Evolutionary conservation across 352 stramenopile genomes (phyloP), one percentile per base, ranked within the genome.

Genomic region (Globisporangium rhizosaccharum): DNA sequence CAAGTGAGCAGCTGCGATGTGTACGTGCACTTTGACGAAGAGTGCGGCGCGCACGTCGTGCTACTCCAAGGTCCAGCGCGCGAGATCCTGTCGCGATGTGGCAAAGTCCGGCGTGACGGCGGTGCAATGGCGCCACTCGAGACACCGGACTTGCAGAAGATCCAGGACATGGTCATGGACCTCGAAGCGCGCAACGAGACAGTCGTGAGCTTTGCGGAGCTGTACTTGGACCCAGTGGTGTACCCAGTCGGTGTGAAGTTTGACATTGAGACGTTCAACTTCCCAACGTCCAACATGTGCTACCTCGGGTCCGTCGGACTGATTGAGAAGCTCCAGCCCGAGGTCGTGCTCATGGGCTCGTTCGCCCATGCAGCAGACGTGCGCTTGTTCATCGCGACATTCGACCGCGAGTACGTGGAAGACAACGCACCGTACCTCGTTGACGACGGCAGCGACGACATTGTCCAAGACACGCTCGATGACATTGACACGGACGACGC

Each of bases 1-100:
- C 68, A 79, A 23, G 63, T 85, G 37, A 85, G 75, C 44, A 65
- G 71, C 5, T 85, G 75, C 42, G 71, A 82, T 45, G 68, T 85
- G 25, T 77, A 80, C 45, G 75, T 85, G 20, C 75, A 85, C 57
- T 85, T 85, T 56, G 75, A 85, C 36, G 68, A 75, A 51, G 70
- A 85, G 46, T 67, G 71, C 26, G 62, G 72, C 3, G 70, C 71
- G 1, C 71, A 85, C 18, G 72, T 85, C 4, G 75, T 85, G 30
- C 54, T 85, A 0, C 62, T 85, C 0, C 68, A 80, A 50, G 75
- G 75, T 1, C 71, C 75, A 2, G 67, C 70, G 7, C 72, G 70
- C 2, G 75, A 85, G 65, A 75, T 85, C 12, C 52, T 85, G 1
- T 82, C 72, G 4, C 66, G 75, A 11, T 85, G 75, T 33, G 68